Evolutionary conservation across 1,139 yeast species (phyloP).

Genomic region (Saccharomycopsis hybrid): DNA sequence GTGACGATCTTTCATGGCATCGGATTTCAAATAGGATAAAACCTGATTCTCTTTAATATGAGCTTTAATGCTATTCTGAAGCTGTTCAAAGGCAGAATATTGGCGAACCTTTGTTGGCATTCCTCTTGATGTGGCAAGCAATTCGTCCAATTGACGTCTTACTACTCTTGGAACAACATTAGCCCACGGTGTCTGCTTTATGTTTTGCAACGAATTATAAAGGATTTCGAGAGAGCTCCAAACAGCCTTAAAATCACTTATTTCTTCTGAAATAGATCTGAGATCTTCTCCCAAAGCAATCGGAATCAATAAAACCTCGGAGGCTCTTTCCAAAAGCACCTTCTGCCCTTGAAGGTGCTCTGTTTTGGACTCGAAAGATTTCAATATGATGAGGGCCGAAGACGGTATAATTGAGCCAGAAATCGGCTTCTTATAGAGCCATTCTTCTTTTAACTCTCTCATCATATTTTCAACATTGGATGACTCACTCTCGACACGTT

Average conservation of each 20-base stretch:
- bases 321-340: conserved; percentile 36
- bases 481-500: conserved; percentile 39
- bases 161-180: conserved; percentile 42
- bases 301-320: conserved; percentile 37
- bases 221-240: conserved; percentile 61
- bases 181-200: conserved; percentile 46
- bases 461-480: conserved; percentile 35
- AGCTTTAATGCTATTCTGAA: conserved; percentile 42
- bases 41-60: conserved; percentile 36
- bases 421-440: conserved; percentile 48
- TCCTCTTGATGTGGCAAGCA: conserved; percentile 41
- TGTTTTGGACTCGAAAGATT: conserved; percentile 36
- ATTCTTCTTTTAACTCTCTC: conserved; percentile 31
- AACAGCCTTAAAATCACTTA: conserved; percentile 51
- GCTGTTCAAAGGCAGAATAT: conserved; percentile 61
- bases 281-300: conserved; percentile 30
- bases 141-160: conserved; percentile 45
- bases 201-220: conserved; percentile 42
- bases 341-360: conserved; percentile 25
- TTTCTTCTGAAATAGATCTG: conserved; percentile 36
- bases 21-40: conserved; percentile 48
- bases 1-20: conserved; percentile 58
- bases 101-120: conserved; percentile 60
- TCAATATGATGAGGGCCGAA: conserved; percentile 44
- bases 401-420: conserved; percentile 41